Evolutionary conservation across 2,329 filamentous ascomycete species (phyloP).

Genomic region (Venturiaceae sp.): DNA sequence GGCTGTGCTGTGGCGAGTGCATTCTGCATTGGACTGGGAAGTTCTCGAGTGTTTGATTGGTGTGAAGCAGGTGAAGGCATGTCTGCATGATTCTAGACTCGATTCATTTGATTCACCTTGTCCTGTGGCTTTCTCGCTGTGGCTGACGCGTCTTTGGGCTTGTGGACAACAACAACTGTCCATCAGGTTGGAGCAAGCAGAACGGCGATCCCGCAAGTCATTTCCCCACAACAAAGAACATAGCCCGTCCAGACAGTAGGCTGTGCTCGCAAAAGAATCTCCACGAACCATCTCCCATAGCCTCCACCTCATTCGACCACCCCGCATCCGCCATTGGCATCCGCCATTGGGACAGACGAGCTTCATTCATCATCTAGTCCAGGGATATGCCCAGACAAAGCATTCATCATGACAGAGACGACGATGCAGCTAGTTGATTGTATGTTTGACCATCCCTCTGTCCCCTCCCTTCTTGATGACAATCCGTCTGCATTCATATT

Average conservation of each 20-base stretch:
- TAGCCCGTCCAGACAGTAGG: background rate
- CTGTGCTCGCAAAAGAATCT: background rate
- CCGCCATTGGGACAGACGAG: background rate
- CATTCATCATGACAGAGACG: conserved; percentile 52
- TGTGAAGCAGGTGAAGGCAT: too few species aligned
- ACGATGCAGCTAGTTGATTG: conserved; percentile 88
- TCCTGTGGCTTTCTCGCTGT: too few species aligned
- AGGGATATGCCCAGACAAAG: background rate
- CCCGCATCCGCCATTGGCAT: background rate
- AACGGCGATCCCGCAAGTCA: background rate
- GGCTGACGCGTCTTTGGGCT: too few species aligned
- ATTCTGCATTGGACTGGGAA: too few species aligned
- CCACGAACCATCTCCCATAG: background rate
- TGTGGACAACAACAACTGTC: too few species aligned
- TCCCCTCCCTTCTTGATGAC: background rate
- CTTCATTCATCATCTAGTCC: background rate
- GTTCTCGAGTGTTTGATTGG: too few species aligned
- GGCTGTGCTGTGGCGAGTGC: too few species aligned
- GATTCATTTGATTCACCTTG: too few species aligned
- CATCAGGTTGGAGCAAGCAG: too few species aligned
- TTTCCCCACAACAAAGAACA: background rate
- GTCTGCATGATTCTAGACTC: too few species aligned
- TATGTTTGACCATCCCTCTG: conserved; percentile 30
- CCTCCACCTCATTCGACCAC: background rate
- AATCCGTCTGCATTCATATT: background rate